Evolutionary conservation across 1,139 yeast species (phyloP).

Genomic region (Saccharomycopsis crataegensis): DNA sequence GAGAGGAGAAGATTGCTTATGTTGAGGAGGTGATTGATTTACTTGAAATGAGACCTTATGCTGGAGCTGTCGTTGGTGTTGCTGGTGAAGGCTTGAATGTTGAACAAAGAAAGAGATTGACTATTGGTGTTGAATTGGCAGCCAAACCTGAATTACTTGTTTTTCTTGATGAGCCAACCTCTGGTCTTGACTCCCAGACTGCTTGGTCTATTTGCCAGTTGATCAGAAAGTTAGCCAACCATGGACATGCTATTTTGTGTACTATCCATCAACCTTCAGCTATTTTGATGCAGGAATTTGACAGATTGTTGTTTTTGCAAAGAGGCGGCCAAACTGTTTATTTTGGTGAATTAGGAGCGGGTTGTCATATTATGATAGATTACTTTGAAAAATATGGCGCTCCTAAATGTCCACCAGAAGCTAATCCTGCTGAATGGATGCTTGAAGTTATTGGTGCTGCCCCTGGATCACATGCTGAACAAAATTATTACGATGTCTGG

Average conservation of each 20-base stretch:
- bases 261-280: conserved; percentile 86
- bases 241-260: conserved; percentile 78
- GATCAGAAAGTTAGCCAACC: conserved; percentile 65
- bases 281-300: conserved; percentile 67
- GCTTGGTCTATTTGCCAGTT: conserved; percentile 82
- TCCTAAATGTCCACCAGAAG: conserved; percentile 54
- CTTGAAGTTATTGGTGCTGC: conserved; percentile 78
- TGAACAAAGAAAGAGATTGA: conserved; percentile 78
- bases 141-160: conserved; percentile 78
- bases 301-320: conserved; percentile 62
- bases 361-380: conserved; percentile 46
- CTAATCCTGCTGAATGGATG: conserved; percentile 88
- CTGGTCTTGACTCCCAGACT: conserved; percentile 88
- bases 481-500: conserved; percentile 67
- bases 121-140: conserved; percentile 81
- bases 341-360: conserved; percentile 70
- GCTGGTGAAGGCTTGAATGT: conserved; percentile 77
- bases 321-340: conserved; percentile 75
- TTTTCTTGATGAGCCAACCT: conserved; percentile 88
- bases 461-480: conserved; percentile 65
- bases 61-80: conserved; percentile 79
- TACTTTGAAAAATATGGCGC: conserved; percentile 66
- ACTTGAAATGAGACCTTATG: conserved; percentile 65
- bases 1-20: conserved; percentile 55
- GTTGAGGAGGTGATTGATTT: conserved; percentile 65